These are phyloP conservation scores for Arabis hirsuta DNA, from an alignment of 345 rosid genomes.

Conservation along the genomic window DNA sequence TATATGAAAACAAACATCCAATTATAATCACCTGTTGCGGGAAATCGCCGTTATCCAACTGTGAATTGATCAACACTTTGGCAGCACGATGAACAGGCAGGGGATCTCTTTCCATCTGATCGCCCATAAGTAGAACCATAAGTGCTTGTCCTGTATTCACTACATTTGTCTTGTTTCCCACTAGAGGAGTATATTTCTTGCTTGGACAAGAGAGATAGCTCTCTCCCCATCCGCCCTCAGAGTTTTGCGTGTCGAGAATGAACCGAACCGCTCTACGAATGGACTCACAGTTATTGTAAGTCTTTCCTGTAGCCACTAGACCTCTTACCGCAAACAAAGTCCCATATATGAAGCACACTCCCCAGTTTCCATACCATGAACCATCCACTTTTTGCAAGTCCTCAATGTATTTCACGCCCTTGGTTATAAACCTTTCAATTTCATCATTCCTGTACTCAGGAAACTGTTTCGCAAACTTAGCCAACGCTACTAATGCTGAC, in stretches of 20 bases:
- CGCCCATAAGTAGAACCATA: constrained; percentile 23
- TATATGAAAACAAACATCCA: too few species aligned
- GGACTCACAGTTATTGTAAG: constrained; percentile 38
- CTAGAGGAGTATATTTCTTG: constrained; percentile 42
- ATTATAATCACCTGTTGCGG: constrained; percentile 27
- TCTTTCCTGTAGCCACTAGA: constrained; percentile 56
- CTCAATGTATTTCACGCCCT: constrained; percentile 52
- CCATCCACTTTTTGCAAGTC: constrained; percentile 56
- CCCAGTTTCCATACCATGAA: constrained; percentile 80
- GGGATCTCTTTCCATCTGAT: constrained; percentile 40
- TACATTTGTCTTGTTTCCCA: constrained; percentile 6
- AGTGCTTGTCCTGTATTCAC: constrained; percentile 33
- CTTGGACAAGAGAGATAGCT: constrained; percentile 59
- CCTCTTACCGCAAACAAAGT: constrained; percentile 62
- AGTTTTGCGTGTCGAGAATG: constrained; percentile 53
- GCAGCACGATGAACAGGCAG: constrained; percentile 25
- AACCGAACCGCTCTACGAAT: constrained; percentile 59
- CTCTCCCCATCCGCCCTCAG: constrained; percentile 74
- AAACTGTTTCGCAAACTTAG: constrained; percentile 50
- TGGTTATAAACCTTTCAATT: constrained; percentile 50
- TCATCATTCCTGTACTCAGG: constrained; percentile 55
- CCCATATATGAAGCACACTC: constrained; percentile 65
- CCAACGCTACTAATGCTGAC: constrained; percentile 38
- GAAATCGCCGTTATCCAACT: constrained; percentile 31
- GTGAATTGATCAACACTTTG: constrained; percentile 23